Evolutionary conservation across 78 protist species (phyloP).

Genomic region (Dictyostelium discoideum): dicty_2.7 NC_007089.4:4856501-4857000

Average conservation of each 20-base stretch:
- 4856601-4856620: too few relatives aligned
- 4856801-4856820: slow-evolving; percentile 6
- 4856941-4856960: background rate
- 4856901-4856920: background rate
- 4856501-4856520: slow-evolving; percentile 75
- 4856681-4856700: too few relatives aligned
- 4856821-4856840: background rate
- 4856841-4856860: background rate
- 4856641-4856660: background rate
- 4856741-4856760: background rate
- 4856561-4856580: background rate
- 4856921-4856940: background rate
- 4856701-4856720: background rate
- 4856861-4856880: background rate
- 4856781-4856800: slow-evolving; percentile 12
- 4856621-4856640: background rate
- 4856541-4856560: slow-evolving; percentile 45
- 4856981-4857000: background rate
- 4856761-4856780: background rate
- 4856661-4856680: background rate
- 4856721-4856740: background rate
- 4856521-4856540: slow-evolving; percentile 79
- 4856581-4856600: background rate
- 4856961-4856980: background rate
- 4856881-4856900: background rate